Percentiles rank a stretch among this genome's conserved stretches.
Conservation (phyloP, 2,329 filamentous ascomycete species). For the Colletotrichum echinochloae region DNA sequence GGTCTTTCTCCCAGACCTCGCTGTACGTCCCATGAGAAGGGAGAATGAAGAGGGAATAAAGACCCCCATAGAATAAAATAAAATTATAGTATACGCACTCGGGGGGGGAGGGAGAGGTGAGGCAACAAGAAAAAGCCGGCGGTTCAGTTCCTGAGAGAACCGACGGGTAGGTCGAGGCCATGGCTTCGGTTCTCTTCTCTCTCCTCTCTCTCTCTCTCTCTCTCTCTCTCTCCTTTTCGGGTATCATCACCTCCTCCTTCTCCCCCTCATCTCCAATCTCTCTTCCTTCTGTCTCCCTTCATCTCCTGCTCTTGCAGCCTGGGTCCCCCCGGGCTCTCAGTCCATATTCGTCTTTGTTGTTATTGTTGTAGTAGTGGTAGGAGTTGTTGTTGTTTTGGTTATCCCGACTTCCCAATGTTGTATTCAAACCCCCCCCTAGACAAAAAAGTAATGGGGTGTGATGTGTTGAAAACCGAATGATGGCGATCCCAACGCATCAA, state of each 20-base stretch:
- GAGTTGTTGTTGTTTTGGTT: background rate
- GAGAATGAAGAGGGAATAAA: background rate
- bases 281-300: background rate
- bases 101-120: background rate
- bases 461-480: background rate
- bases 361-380: too few relatives aligned
- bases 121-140: background rate
- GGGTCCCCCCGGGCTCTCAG: background rate
- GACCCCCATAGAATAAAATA: background rate
- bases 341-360: background rate
- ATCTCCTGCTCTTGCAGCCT: background rate
- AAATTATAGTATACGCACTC: background rate
- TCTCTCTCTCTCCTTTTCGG: conserved; percentile 5
- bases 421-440: background rate
- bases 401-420: background rate
- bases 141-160: background rate
- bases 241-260: conserved; percentile 28
- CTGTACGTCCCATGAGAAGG: background rate
- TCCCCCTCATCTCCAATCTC: background rate
- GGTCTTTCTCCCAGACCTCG: background rate
- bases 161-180: too few relatives aligned
- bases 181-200: too few relatives aligned
- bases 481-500: background rate
- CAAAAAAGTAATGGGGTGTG: background rate
- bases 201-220: background rate